Conservation (phyloP, 2,329 filamentous ascomycete species). For the Apiospora koreana region DNA sequence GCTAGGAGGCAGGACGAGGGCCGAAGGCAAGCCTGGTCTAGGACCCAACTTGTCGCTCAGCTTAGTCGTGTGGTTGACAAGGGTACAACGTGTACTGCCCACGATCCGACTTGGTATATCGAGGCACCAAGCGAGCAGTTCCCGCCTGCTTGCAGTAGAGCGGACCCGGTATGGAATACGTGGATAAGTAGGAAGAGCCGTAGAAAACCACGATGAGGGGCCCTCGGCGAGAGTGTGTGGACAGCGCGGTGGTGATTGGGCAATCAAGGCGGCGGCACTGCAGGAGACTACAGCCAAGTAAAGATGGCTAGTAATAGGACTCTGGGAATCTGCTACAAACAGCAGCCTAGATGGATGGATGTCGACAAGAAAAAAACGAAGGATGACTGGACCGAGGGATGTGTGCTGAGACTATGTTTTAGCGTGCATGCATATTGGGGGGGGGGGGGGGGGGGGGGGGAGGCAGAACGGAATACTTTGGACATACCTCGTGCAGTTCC, state of each 20-base stretch:
- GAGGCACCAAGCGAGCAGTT: background rate
- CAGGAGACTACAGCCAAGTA: background rate
- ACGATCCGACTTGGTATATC: conserved; percentile 9
- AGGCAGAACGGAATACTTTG: background rate
- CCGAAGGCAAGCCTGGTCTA: background rate
- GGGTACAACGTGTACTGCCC: background rate
- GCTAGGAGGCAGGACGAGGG: conserved; percentile 2
- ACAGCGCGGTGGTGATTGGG: background rate
- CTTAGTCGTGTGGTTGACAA: background rate
- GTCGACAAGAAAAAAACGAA: background rate
- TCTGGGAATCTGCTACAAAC: background rate
- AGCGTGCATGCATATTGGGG: background rate
- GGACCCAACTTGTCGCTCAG: background rate
- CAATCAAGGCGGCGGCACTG: background rate
- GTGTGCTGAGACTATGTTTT: conserved; percentile 7
- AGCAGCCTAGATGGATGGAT: background rate
- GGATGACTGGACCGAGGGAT: background rate
- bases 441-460: background rate
- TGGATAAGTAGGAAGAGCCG: conserved; percentile 7
- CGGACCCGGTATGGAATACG: conserved; percentile 3
- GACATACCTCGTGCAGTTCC: background rate
- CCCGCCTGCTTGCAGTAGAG: conserved; percentile 5
- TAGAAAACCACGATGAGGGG: background rate
- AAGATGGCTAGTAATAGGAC: background rate
- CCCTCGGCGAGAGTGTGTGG: background rate